Evolutionary conservation across 768 basidiomycete species (phyloP).

Genomic region (Tulasnella sp.): DNA sequence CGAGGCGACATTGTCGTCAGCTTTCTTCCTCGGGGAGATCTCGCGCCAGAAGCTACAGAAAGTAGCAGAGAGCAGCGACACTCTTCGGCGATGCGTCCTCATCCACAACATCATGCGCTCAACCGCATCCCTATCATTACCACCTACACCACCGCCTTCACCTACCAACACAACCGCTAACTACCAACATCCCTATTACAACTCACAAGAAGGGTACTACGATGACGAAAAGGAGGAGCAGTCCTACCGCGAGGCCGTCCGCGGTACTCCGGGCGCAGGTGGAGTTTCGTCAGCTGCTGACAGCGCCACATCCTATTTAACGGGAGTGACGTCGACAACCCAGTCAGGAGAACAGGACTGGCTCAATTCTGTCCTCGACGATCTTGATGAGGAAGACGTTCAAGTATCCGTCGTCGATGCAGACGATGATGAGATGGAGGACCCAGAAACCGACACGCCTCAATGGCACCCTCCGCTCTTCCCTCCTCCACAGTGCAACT

Average conservation of each 20-base stretch:
- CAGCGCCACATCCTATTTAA: conserved; percentile 58
- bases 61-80: conserved; percentile 11
- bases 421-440: neutral
- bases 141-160: conserved; percentile 31
- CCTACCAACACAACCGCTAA: conserved; percentile 10
- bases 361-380: conserved; percentile 72
- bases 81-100: conserved; percentile 12
- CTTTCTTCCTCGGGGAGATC: conserved; percentile 10
- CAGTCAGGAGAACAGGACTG: conserved; percentile 60
- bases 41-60: conserved; percentile 12
- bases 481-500: neutral
- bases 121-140: conserved; percentile 1
- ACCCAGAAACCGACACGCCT: neutral
- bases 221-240: conserved; percentile 35
- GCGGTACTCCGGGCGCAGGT: neutral
- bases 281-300: conserved; percentile 34
- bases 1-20: neutral
- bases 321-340: conserved; percentile 26
- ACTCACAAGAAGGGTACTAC: conserved; percentile 36
- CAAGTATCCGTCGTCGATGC: conserved; percentile 33
- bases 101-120: conserved; percentile 17
- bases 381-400: conserved; percentile 59
- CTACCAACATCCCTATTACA: conserved; percentile 21
- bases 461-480: neutral
- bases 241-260: conserved; percentile 40